phyloP scores from a whole-genome alignment of 345 rosid genomes.

The Sapria himalayana region DNA sequence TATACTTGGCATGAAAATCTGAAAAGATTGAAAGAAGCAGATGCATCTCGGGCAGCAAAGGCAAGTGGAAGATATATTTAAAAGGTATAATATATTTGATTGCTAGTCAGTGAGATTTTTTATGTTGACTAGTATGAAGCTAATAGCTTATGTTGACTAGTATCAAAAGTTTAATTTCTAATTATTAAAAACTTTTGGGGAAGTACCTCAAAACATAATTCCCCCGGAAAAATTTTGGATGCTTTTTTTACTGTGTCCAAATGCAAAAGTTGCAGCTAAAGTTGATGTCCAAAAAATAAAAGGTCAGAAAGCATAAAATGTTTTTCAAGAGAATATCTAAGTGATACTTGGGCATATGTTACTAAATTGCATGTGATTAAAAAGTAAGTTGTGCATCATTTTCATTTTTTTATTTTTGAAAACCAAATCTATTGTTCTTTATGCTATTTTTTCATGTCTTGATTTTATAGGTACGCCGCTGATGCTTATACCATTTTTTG shows the following conservation, averaged over 20 bases:
- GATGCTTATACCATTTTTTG: conserved; percentile 86
- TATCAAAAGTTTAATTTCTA: too few species aligned
- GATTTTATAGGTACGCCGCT: conserved; percentile 46
- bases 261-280: conserved; percentile 39
- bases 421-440: not conserved
- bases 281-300: conserved; percentile 36
- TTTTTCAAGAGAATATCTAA: conserved; percentile 43
- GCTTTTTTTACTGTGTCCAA: conserved; percentile 38
- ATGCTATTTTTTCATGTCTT: not conserved
- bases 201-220: too few species aligned
- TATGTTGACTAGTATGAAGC: too few species aligned
- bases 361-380: conserved; percentile 63
- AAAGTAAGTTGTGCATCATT: conserved; percentile 20
- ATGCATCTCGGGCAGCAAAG: too few species aligned
- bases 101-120: too few species aligned
- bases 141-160: too few species aligned
- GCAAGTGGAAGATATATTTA: too few species aligned
- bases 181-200: too few species aligned
- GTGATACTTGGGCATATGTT: conserved; percentile 55
- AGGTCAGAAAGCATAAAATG: conserved; percentile 34
- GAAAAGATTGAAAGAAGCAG: too few species aligned
- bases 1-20: too few species aligned
- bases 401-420: not conserved
- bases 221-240: conserved; percentile 19
- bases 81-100: too few species aligned